A percentile compares a stretch with the other conserved stretches of the same genome.
Conservation (phyloP, 2,329 filamentous ascomycete species). For the Huntiella decipiens region DNA sequence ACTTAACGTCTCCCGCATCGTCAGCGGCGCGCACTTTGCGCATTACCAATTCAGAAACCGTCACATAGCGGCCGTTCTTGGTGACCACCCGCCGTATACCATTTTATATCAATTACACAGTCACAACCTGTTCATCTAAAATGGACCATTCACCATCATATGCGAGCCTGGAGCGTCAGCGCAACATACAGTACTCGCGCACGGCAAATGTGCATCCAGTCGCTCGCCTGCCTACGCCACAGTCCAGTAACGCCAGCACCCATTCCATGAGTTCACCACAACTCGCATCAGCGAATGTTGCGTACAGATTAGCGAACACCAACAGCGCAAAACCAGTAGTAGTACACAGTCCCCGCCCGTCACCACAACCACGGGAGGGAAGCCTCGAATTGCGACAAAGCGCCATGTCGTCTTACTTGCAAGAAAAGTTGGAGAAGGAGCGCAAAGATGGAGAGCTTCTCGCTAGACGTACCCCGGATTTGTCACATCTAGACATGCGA, state of each 20-base stretch:
- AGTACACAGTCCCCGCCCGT: conserved; percentile 22
- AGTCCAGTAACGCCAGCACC: conserved; percentile 25
- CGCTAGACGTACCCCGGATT: conserved; percentile 9
- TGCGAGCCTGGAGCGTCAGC: conserved; percentile 27
- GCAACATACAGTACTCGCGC: conserved; percentile 20
- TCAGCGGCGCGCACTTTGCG: not conserved
- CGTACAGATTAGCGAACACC: conserved; percentile 21
- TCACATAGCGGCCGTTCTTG: not conserved
- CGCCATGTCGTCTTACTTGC: conserved; percentile 31
- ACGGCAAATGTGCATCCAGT: conserved; percentile 7
- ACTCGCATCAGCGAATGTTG: conserved; percentile 18
- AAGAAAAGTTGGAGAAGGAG: conserved; percentile 34
- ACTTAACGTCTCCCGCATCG: not conserved
- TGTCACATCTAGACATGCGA: conserved; percentile 5
- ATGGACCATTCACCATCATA: conserved; percentile 21
- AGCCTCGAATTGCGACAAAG: conserved; percentile 23
- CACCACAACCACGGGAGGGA: conserved; percentile 23
- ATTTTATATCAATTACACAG: not conserved
- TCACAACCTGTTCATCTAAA: not conserved
- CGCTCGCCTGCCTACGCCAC: conserved; percentile 16
- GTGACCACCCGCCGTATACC: not conserved
- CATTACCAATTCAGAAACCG: not conserved
- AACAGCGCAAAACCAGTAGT: conserved; percentile 19
- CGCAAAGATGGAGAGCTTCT: conserved; percentile 13
- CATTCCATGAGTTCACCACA: conserved; percentile 21